Evolutionary conservation across 768 basidiomycete genomes (phyloP).

Genomic region (Nevesoporus exiguus): DNA sequence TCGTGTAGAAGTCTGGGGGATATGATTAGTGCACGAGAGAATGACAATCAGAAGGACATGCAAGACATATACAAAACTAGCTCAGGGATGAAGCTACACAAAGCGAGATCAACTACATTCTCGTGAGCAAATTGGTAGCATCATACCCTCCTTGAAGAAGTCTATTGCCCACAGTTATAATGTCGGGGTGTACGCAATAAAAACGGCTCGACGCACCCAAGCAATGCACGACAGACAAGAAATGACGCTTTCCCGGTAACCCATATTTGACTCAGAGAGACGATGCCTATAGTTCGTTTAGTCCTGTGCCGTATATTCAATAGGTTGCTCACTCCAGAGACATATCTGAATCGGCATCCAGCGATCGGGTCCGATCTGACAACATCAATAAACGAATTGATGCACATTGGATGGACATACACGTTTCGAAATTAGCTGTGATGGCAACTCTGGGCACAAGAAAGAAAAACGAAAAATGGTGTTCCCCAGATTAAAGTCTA

Average conservation of each 20-base stretch:
- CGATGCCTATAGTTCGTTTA: conserved; percentile 27
- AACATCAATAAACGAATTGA: not conserved
- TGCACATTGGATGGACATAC: conserved; percentile 27
- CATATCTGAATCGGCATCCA: conserved; percentile 63
- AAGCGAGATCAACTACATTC: not conserved
- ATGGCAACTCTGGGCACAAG: conserved; percentile 56
- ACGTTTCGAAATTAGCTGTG: conserved; percentile 58
- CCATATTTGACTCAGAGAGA: conserved; percentile 54
- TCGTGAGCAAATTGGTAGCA: not conserved
- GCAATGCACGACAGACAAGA: conserved; percentile 44
- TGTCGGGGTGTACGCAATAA: not conserved
- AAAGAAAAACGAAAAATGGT: conserved; percentile 51
- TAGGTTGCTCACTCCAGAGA: conserved; percentile 38
- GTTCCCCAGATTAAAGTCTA: conserved; percentile 58
- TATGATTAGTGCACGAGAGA: not conserved
- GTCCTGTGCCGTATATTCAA: not conserved
- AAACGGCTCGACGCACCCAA: conserved; percentile 33
- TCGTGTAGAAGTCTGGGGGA: conserved; percentile 48
- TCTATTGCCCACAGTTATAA: conserved; percentile 18
- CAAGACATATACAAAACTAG: conserved; percentile 60
- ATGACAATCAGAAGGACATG: conserved; percentile 23
- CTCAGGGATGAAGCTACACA: conserved; percentile 51
- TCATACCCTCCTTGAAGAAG: conserved; percentile 46
- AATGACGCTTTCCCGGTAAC: conserved; percentile 51
- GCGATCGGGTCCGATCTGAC: conserved; percentile 55